phyloP scores from a whole-genome alignment of 192 early-diverging fungal genomes.

The Funneliformis geosporum region DNA sequence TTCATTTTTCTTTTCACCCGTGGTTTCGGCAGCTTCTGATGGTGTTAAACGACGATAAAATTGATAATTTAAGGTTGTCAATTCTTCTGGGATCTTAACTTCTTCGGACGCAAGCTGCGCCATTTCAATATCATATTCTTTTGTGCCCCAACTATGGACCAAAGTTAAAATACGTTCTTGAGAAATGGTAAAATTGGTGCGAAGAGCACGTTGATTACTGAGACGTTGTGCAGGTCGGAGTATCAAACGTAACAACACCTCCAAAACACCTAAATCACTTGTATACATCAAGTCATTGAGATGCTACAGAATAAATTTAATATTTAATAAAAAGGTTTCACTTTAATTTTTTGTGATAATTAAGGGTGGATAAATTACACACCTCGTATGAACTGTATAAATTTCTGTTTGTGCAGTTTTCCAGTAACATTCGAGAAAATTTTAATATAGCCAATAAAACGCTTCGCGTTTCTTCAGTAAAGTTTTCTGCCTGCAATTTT shows the following conservation, averaged over 20 bases:
- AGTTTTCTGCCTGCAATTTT: slow-evolving; percentile 60
- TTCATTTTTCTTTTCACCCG: slow-evolving; percentile 24
- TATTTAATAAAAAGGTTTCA: neutral
- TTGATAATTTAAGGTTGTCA: slow-evolving; percentile 54
- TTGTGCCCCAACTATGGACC: slow-evolving; percentile 65
- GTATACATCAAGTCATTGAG: slow-evolving; percentile 79
- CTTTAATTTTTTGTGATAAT: neutral
- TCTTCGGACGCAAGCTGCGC: slow-evolving; percentile 45
- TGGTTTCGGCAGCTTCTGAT: slow-evolving; percentile 30
- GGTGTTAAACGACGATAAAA: slow-evolving; percentile 58
- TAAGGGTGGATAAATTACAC: slow-evolving; percentile 9
- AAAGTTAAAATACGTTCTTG: slow-evolving; percentile 60
- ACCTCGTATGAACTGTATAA: slow-evolving; percentile 93
- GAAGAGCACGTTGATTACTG: slow-evolving; percentile 73
- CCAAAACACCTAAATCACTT: slow-evolving; percentile 78
- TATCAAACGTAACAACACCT: slow-evolving; percentile 75
- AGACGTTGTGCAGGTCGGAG: slow-evolving; percentile 89
- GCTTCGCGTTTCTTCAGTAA: slow-evolving; percentile 56
- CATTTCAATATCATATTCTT: slow-evolving; percentile 53
- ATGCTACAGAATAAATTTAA: slow-evolving; percentile 57
- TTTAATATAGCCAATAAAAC: slow-evolving; percentile 67
- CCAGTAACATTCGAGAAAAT: slow-evolving; percentile 82
- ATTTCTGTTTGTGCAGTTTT: slow-evolving; percentile 93
- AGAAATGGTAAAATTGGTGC: slow-evolving; percentile 56
- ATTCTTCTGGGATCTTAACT: slow-evolving; percentile 42